Base-by-base conservation (phyloP, 805 yeast genomes). In the Nakazawaea peltata region DNA sequence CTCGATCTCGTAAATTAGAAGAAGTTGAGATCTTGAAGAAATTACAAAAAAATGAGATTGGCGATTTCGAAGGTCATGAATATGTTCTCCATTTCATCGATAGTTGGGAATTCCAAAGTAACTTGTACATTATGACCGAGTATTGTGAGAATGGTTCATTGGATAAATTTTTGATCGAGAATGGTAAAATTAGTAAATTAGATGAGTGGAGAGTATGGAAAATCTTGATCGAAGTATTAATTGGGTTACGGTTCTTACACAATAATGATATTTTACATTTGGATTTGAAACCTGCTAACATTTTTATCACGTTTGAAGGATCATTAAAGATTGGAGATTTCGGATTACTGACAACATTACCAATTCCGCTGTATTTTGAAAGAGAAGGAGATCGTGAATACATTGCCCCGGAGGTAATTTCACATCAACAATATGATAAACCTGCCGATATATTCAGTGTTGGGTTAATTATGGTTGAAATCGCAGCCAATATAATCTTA, bases 181-280 rank as follows among this genome's bases (percentile, higher is more conserved):
- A 77, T 53, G 86, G 85, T 16, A 76, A 80, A 32, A 69, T 78
- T 27, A 73, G 84, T 21, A 78, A 79, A 47, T 66, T 92, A 34
- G 98, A 92, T 53, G 98, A 92, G 55, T 92, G 96, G 81, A 71
- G 98, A 47, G 88, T 90, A 27, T 92, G 98, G 98, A 92, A 92
- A 60, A 90, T 92, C 30, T 64, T 92, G 45, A 79, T 81, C 34
- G 98, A 90, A 53, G 66, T 88, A 13, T 59, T 85, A 28, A 67
- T 74, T 49, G 98, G 97, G 0, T 61, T 92, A 41, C 68, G 74
- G 44, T 87, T 76, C 53, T 78, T 92, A 32, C 98, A 92, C 53
- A 69, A 67, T 48, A 77, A 81, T 42, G 71, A 71, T 41, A 80
- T 84, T 35, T 63, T 88, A 33, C 98, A 92, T 59, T 62, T 92